A percentile compares a stretch with the other conserved stretches of the same genome.
These are phyloP conservation scores for Ustilago shanxiensis DNA, from an alignment of 1,284 basidiomycete species.

Conservation along the genomic window DNA sequence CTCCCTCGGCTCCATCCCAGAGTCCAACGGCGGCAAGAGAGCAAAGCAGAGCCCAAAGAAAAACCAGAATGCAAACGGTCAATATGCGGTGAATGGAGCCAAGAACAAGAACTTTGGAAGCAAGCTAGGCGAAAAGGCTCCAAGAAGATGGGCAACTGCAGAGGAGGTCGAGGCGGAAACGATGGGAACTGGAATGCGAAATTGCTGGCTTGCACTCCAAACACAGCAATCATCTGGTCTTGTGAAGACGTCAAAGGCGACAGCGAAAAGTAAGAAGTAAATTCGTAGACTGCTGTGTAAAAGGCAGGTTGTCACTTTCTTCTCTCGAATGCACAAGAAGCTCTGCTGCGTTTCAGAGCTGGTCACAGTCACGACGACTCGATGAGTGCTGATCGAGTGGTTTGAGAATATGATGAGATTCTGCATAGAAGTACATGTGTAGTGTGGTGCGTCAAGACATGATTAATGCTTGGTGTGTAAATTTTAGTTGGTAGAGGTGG, in stretches of 20 bases:
- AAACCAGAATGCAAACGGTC: neutral
- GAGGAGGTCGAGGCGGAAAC: conserved; percentile 50
- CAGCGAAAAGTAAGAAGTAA: conserved; percentile 1
- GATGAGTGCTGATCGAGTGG: neutral
- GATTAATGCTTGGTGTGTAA: conserved; percentile 12
- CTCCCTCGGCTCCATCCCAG: neutral
- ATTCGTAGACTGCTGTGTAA: no score
- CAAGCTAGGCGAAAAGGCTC: conserved; percentile 16
- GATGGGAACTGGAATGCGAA: conserved; percentile 61
- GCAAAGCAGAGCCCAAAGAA: neutral
- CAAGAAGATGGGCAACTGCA: conserved; percentile 39
- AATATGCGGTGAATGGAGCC: neutral
- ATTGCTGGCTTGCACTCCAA: conserved; percentile 45
- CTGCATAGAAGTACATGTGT: conserved; percentile 45
- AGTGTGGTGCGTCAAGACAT: conserved; percentile 19
- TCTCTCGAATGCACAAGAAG: neutral
- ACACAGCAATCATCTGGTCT: neutral
- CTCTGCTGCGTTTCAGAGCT: neutral
- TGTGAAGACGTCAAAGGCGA: neutral
- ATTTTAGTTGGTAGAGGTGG: neutral
- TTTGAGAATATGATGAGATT: conserved; percentile 2
- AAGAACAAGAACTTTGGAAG: conserved; percentile 47
- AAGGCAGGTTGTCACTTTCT: no score
- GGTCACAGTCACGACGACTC: neutral
- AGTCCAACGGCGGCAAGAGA: neutral